A percentile compares a stretch with the other conserved stretches of the same genome.
phyloP scores from a whole-genome alignment of 2,329 filamentous ascomycete species.

The Phialemoniopsis sp. region DNA sequence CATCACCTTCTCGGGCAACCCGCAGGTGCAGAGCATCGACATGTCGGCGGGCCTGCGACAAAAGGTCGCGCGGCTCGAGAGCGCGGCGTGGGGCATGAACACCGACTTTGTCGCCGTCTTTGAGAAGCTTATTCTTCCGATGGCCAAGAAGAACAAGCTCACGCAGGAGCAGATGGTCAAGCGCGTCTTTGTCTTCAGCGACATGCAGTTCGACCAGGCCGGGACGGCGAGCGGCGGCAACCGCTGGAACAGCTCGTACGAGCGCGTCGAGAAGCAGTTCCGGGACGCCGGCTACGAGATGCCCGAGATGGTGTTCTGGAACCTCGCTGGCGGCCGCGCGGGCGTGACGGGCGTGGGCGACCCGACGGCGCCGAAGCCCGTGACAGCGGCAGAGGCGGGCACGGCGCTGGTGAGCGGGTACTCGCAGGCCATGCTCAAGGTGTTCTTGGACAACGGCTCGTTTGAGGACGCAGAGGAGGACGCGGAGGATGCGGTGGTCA shows the following conservation, averaged over 20 bases:
- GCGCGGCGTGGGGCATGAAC: conserved; percentile 30
- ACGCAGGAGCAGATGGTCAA: conserved; percentile 56
- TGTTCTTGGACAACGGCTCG: conserved; percentile 45
- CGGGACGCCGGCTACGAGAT: conserved; percentile 48
- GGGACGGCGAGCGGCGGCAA: not conserved
- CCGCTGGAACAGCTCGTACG: conserved; percentile 40
- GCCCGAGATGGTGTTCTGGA: conserved; percentile 59
- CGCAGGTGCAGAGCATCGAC: conserved; percentile 35
- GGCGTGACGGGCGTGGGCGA: conserved; percentile 12
- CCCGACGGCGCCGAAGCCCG: conserved; percentile 40
- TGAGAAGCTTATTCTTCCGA: conserved; percentile 45
- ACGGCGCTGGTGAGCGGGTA: conserved; percentile 51
- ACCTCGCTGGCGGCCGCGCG: conserved; percentile 39
- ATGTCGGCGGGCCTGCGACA: conserved; percentile 29
- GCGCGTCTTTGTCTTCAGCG: conserved; percentile 55
- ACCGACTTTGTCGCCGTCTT: conserved; percentile 55
- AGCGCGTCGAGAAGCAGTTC: conserved; percentile 42
- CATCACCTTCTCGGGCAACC: conserved; percentile 46
- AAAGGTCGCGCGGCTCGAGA: conserved; percentile 29
- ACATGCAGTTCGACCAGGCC: conserved; percentile 55
- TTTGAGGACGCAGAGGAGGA: conserved; percentile 37
- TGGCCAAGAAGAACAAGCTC: conserved; percentile 45
- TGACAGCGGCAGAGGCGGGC: conserved; percentile 35
- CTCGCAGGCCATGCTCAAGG: conserved; percentile 53
- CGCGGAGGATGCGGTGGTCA: conserved; percentile 23